These are phyloP conservation scores for Kluyveromyces sp. DNA, from an alignment of 1,139 yeast genomes.

Conservation along the genomic window DNA sequence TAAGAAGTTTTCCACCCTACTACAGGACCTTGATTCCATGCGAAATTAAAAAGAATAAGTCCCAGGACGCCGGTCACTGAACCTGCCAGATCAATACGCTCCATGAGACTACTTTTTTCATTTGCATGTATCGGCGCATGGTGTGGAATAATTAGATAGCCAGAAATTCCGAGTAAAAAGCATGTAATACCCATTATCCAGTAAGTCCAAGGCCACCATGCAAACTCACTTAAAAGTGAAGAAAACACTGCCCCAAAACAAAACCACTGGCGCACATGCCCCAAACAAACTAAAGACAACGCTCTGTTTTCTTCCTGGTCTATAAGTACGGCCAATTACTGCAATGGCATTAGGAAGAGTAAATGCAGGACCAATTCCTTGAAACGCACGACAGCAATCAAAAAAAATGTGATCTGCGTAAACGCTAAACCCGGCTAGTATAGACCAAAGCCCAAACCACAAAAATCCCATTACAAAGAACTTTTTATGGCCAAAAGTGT, in stretches of 20 bases:
- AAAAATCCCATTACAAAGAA: constrained; percentile 42
- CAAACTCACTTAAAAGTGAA: constrained; percentile 36
- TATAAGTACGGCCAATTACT: constrained; percentile 11
- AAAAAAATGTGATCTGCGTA: constrained; percentile 29
- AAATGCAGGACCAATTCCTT: constrained; percentile 14
- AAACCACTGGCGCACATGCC: constrained; percentile 53
- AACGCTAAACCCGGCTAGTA: constrained; percentile 44
- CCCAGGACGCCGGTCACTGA: constrained; percentile 42
- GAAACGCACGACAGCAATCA: constrained; percentile 14
- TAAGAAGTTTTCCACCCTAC: constrained; percentile 50
- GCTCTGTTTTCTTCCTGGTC: constrained; percentile 11
- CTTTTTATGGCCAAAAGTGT: constrained; percentile 49
- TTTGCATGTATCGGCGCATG: constrained; percentile 16
- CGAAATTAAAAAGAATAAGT: constrained; percentile 43
- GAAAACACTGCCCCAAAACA: constrained; percentile 40
- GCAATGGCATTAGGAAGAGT: constrained; percentile 12
- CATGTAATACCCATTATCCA: constrained; percentile 41
- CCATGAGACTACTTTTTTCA: constrained; percentile 24
- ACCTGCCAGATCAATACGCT: constrained; percentile 40
- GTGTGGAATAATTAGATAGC: constrained; percentile 39
- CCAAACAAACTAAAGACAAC: constrained; percentile 35
- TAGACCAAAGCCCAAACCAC: constrained; percentile 43
- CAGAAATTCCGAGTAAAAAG: constrained; percentile 27
- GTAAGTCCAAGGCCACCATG: constrained; percentile 54
- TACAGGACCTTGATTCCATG: constrained; percentile 61